Evolutionary conservation across 2,329 filamentous ascomycete species (phyloP), one percentile per base, ranked within the genome.

Genomic region (Dothidotthia symphoricarpi): DNA sequence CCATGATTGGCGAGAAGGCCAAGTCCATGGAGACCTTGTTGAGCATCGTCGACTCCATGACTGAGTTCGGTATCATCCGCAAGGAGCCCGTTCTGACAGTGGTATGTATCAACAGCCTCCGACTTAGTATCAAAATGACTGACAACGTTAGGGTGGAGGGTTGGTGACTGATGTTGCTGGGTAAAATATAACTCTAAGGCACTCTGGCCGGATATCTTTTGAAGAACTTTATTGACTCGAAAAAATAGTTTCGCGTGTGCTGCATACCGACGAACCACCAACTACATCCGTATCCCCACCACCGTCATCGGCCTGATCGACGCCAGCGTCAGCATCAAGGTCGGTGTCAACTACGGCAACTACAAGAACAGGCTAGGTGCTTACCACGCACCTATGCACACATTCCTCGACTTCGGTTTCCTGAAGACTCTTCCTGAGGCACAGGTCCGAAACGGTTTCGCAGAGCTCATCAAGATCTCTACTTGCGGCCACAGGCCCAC

Each of bases 301-400:
- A 87, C 84, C 1, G 80, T 87, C 47, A 86, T 88, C 56, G 83
- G 84, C 8, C 72, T 88, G 31, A 87, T 87, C 43, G 84, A 88
- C 57, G 84, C 84, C 3, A 85, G 81, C 13, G 84, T 87, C 34
- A 84, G 80, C 24, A 87, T 87, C 72, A 86, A 87, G 61, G 83
- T 87, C n/a, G 84, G 81, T 10, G 83, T 87, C 55, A 87, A 87
- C 70, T 86, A 86, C 55, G 82, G 81, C 60, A 80, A 82, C 62
- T 85, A 86, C 72, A 87, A 87, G 74, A 87, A 87, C 68, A 75
- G 82, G 10, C 75, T 87, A 0, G 83, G 83, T 17, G 83, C 83
- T 3, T 87, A 87, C 60, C 83, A 87, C 55, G 83, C 83, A 0
- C 83, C 84, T 0, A 74, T 80, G 31, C 80, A 84, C 58, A 87